These are phyloP conservation scores for Pestalotiopsis sp. DNA, from an alignment of 2,329 filamentous ascomycete genomes.

Conservation along the genomic window DNA sequence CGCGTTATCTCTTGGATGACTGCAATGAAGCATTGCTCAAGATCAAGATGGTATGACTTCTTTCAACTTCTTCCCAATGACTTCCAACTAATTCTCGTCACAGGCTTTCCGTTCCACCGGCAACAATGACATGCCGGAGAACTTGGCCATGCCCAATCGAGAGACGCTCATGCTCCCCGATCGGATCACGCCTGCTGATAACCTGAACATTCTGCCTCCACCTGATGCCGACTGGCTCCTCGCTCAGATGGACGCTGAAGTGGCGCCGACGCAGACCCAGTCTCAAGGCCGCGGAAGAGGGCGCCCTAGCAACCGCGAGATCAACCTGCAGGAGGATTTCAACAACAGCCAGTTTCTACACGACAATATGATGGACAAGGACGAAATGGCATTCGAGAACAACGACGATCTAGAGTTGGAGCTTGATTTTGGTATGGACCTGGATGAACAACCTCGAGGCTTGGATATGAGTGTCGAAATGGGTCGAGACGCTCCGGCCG, in stretches of 20 bases:
- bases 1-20: constrained; percentile 92
- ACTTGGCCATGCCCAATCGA: constrained; percentile 78
- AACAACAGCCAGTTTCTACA: constrained; percentile 82
- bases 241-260: constrained; percentile 67
- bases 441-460: constrained; percentile 62
- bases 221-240: constrained; percentile 87
- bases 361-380: constrained; percentile 62
- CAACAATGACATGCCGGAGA: constrained; percentile 92
- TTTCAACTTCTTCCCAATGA: neutral
- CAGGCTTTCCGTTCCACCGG: constrained; percentile 92
- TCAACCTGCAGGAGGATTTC: constrained; percentile 70
- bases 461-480: constrained; percentile 76
- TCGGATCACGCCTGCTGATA: constrained; percentile 89
- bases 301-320: constrained; percentile 58
- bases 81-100: constrained; percentile 29
- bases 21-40: constrained; percentile 97
- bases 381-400: constrained; percentile 56
- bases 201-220: constrained; percentile 74
- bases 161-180: constrained; percentile 89
- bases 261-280: constrained; percentile 56
- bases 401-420: constrained; percentile 72
- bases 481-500: constrained; percentile 80
- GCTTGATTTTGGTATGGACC: constrained; percentile 73
- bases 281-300: constrained; percentile 55
- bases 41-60: constrained; percentile 84